Evolutionary conservation across 2,329 filamentous ascomycete genomes (phyloP), one percentile per base, ranked within the genome.

Genomic region (Xylariaceae sp.): DNA sequence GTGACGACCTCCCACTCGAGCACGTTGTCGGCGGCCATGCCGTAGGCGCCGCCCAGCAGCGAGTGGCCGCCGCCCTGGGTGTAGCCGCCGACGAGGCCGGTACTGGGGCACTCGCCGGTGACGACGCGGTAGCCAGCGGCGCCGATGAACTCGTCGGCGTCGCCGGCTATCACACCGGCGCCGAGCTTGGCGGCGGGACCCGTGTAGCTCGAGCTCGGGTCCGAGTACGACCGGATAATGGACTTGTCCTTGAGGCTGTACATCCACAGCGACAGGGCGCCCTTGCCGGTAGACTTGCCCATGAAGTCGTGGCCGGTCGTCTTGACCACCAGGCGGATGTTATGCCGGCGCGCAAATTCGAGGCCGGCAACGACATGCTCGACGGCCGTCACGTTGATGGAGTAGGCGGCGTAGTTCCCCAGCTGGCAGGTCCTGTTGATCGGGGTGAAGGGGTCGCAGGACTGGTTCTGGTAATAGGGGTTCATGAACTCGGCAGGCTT

Each of bases 21-120:
- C 0, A 69, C 62, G 29, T 80, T 66, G 42, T 81, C 77, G 0
- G 73, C 73, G 5, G 53, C 70, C 0, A 83, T 58, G 5, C 77
- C 77, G 30, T 68, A 72, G 11, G 51, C 55, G 3, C 65, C 68
- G 18, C 58, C 59, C 1, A 80, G 58, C 1, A 64, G 56, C 0
- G 63, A 67, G 46, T 80, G 75, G 0, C 78, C 77, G 5, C 72
- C 77, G 3, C 73, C 75, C 24, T 36, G 36, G 8, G 21, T 19
- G 26, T 35, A 46, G 3, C 43, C 43, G 3, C 43, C 43, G 2
- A 19, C 39, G 3, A 37, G 5, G 6, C 36, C 40, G 2, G 44
- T 40, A 1, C 29, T 34, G 2, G 33, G 16, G 24, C 37, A 33
- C 2, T 29, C 23, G 3, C 36, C 40, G 9, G 36, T 37, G 2